phyloP scores from a whole-genome alignment of 768 basidiomycete species.

The Tephrocybe rancida region DNA sequence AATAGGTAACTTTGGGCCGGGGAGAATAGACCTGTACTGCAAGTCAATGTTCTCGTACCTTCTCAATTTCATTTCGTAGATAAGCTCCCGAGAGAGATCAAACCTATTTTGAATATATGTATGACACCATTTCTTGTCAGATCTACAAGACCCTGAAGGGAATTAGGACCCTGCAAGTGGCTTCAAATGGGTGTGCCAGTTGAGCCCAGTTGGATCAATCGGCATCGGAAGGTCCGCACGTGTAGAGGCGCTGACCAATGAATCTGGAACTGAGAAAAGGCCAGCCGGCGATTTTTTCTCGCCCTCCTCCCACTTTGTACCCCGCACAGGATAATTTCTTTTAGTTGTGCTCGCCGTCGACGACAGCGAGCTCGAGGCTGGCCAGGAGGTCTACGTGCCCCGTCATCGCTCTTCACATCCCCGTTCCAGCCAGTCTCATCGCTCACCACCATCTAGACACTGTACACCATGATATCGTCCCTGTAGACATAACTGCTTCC shows the following conservation, averaged over 20 bases:
- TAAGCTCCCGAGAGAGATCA: not conserved
- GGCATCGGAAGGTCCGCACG: conserved; percentile 16
- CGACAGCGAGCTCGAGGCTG: conserved; percentile 18
- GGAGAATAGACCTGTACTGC: not conserved
- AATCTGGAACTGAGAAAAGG: conserved; percentile 23
- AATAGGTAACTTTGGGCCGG: not conserved
- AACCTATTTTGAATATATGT: too few relatives aligned
- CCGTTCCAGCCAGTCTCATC: conserved; percentile 18
- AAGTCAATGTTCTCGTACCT: too few relatives aligned
- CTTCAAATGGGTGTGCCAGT: too few relatives aligned
- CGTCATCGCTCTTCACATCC: conserved; percentile 17
- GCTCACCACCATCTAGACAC: conserved; percentile 34
- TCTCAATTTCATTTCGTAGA: conserved; percentile 4
- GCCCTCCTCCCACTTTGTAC: conserved; percentile 15
- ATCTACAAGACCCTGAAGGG: too few relatives aligned
- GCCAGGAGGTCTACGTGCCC: conserved; percentile 17
- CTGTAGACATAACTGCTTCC: conserved; percentile 33
- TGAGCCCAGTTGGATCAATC: not conserved
- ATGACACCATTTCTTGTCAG: too few relatives aligned
- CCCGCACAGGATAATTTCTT: not conserved
- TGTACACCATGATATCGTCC: conserved; percentile 46
- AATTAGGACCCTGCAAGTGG: not conserved
- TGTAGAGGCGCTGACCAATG: conserved; percentile 22
- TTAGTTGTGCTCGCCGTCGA: conserved; percentile 8
- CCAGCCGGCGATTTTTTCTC: conserved; percentile 14